Evolutionary conservation across 352 stramenopile genomes (phyloP).

Genomic region (Phytophthora capsici): DNA sequence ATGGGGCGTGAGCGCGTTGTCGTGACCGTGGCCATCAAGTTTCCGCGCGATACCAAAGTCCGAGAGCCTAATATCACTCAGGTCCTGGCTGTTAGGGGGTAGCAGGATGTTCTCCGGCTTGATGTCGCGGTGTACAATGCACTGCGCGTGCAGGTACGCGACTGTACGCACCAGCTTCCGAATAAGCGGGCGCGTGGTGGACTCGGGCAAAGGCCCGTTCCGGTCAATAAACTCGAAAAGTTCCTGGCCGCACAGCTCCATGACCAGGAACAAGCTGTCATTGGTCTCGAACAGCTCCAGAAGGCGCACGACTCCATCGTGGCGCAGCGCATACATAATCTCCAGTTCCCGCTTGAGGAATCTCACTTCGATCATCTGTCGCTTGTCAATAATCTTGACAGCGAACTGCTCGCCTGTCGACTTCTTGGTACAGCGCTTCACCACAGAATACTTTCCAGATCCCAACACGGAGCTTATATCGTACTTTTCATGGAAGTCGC

Average conservation of each 20-base stretch:
- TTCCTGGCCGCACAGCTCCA: conserved; percentile 82
- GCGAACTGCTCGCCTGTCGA: conserved; percentile 47
- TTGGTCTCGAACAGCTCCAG: conserved; percentile 81
- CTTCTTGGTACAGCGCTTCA: conserved; percentile 65
- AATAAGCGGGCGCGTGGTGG: conserved; percentile 70
- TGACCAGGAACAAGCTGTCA: conserved; percentile 80
- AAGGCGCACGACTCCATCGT: conserved; percentile 81
- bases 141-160: conserved; percentile 83
- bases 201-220: conserved; percentile 74
- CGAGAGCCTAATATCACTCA: conserved; percentile 82
- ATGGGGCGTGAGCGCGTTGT: conserved; percentile 70
- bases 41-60: conserved; percentile 86
- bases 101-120: conserved; percentile 89
- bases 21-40: conserved; percentile 59
- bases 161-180: conserved; percentile 79
- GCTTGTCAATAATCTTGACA: conserved; percentile 88
- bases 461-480: conserved; percentile 59
- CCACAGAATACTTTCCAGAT: conserved; percentile 81
- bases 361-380: conserved; percentile 78
- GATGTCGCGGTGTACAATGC: conserved; percentile 88
- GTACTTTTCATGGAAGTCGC: conserved; percentile 70
- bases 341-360: conserved; percentile 89
- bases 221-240: conserved; percentile 86
- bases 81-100: conserved; percentile 49
- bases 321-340: conserved; percentile 79